Percentiles rank a stretch among this genome's conserved stretches.
These are phyloP conservation scores for Novakomyces olei DNA, from an alignment of 805 yeast genomes.

Conservation along the genomic window DNA sequence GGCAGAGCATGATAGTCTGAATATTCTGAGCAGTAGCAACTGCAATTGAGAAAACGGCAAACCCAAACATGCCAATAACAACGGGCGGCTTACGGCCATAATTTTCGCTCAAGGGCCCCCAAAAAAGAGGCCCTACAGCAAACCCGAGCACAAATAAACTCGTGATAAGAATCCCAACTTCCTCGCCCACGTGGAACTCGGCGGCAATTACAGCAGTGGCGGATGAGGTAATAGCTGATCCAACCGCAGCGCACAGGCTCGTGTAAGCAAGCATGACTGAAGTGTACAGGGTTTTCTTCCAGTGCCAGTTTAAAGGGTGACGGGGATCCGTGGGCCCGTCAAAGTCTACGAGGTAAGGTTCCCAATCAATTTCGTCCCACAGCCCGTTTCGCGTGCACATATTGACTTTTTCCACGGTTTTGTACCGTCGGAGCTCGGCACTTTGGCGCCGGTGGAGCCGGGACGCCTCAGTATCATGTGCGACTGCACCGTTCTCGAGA, in stretches of 20 bases:
- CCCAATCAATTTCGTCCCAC: conserved; percentile 1
- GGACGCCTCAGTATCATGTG: too few relatives aligned
- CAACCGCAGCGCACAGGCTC: conserved; percentile 40
- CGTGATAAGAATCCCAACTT: conserved; percentile 53
- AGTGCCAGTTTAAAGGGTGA: conserved; percentile 68
- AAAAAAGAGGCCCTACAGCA: conserved; percentile 75
- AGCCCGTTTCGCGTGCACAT: too few relatives aligned
- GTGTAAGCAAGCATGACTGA: conserved; percentile 25
- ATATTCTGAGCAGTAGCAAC: conserved; percentile 58
- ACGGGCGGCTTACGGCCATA: conserved; percentile 33
- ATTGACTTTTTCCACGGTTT: too few relatives aligned
- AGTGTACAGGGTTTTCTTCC: conserved; percentile 21
- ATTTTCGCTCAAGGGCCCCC: conserved; percentile 75
- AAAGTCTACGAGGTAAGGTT: conserved; percentile 41
- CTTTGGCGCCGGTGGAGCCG: too few relatives aligned
- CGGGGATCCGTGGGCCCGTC: conserved; percentile 62
- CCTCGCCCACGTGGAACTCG: conserved; percentile 36
- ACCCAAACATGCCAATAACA: conserved; percentile 33
- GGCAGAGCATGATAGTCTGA: conserved; percentile 53
- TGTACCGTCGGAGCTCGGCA: too few relatives aligned
- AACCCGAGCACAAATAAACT: conserved; percentile 79
- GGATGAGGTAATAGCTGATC: conserved; percentile 64
- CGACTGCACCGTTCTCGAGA: too few relatives aligned
- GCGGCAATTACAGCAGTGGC: conserved; percentile 24
- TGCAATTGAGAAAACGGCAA: conserved; percentile 42